Evolutionary conservation across 2,329 filamentous ascomycete genomes (phyloP).

Genomic region (Knufia fluminis): DNA sequence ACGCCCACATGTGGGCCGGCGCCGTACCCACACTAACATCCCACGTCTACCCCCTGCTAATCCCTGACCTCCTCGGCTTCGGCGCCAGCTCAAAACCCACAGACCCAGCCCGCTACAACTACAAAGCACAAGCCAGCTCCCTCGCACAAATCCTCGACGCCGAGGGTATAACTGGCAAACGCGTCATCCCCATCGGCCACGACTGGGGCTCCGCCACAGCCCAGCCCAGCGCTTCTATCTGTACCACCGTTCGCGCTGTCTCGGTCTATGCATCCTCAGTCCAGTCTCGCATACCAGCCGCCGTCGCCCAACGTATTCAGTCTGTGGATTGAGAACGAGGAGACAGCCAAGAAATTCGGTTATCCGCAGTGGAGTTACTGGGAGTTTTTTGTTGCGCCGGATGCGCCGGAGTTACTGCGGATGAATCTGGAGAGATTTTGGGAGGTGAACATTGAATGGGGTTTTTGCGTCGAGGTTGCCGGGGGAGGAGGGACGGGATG

Average conservation of each 20-base stretch:
- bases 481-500: constrained; percentile 10
- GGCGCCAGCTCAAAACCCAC: constrained; percentile 34
- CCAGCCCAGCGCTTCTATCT: constrained; percentile 29
- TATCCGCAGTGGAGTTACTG: constrained; percentile 35
- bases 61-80: constrained; percentile 33
- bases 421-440: constrained; percentile 9
- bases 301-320: constrained; percentile 32
- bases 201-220: constrained; percentile 39
- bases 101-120: constrained; percentile 28
- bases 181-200: constrained; percentile 38
- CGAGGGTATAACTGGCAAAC: constrained; percentile 24
- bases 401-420: constrained; percentile 25
- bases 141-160: constrained; percentile 31
- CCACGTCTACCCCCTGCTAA: constrained; percentile 32
- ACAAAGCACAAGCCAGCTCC: constrained; percentile 13
- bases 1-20: constrained; percentile 36
- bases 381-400: constrained; percentile 35
- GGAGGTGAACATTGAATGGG: constrained; percentile 12
- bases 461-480: neutral
- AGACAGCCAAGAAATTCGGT: constrained; percentile 28
- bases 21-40: constrained; percentile 32
- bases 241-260: constrained; percentile 33
- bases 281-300: constrained; percentile 31
- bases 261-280: constrained; percentile 34
- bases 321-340: constrained; percentile 24